A percentile compares a stretch with the other conserved stretches of the same genome.
Conservation (phyloP, 2,329 filamentous ascomycete species). For the Fusarium brevicatenulatum region DNA sequence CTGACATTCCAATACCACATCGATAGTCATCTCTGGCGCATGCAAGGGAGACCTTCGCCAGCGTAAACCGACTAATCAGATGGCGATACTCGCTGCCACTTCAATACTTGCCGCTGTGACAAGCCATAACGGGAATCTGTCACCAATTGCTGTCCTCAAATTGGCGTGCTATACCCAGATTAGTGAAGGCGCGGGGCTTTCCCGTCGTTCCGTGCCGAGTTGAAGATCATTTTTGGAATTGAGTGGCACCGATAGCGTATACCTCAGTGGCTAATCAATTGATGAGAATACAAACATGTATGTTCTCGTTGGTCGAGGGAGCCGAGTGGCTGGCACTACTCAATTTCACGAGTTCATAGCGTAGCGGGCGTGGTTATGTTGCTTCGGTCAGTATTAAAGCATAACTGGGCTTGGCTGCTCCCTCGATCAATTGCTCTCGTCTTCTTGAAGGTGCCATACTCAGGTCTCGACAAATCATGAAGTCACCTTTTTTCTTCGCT, state of each 20-base stretch:
- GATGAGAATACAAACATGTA: fast-evolving
- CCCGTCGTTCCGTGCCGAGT: not conserved
- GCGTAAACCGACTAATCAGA: not conserved
- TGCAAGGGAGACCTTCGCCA: not conserved
- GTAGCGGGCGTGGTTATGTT: not conserved
- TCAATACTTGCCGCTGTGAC: not conserved
- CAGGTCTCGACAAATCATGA: fast-evolving
- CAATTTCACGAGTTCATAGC: not conserved
- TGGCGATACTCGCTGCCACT: fast-evolving
- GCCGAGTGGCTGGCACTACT: not conserved
- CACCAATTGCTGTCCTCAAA: no score
- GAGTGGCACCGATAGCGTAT: not conserved
- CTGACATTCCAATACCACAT: slow-evolving; percentile 1
- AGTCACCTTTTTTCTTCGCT: fast-evolving
- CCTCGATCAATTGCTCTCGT: fast-evolving
- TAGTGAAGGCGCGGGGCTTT: not conserved
- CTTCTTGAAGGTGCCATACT: fast-evolving
- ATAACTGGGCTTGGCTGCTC: not conserved
- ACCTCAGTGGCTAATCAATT: not conserved
- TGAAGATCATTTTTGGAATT: not conserved
- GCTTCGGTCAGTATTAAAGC: fast-evolving
- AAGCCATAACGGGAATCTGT: not conserved
- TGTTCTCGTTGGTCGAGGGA: not conserved
- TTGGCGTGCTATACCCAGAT: not conserved
- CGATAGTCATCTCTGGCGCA: not conserved